Evolutionary conservation across 371 early-diverging fungal species (phyloP).

Genomic region (Rhizomucor miehei): DNA sequence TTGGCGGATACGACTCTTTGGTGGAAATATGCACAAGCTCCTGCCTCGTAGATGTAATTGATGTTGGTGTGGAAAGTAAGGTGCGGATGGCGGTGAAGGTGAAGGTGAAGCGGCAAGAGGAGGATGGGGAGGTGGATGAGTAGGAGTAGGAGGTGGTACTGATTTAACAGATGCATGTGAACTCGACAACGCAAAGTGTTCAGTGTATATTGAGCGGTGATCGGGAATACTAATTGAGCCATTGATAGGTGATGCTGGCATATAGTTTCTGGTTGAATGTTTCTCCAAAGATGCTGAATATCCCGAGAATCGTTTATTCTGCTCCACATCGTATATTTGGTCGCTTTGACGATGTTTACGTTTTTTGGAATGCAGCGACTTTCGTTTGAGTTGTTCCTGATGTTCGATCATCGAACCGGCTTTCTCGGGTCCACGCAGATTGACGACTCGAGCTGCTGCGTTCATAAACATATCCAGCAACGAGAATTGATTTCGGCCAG

Average conservation of each 20-base stretch:
- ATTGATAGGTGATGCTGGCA: too few species aligned
- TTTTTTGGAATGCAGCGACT: slow-evolving; percentile 2
- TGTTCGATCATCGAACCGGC: slow-evolving; percentile 7
- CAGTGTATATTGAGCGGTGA: background rate
- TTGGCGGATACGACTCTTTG: slow-evolving; percentile 23
- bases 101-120: too few species aligned
- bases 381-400: background rate
- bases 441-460: slow-evolving; percentile 32
- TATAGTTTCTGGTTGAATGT: background rate
- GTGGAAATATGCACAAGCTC: slow-evolving; percentile 19
- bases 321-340: background rate
- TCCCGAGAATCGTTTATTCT: background rate
- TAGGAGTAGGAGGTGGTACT: background rate
- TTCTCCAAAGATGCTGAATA: background rate
- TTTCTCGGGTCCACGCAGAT: slow-evolving; percentile 30
- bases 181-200: background rate
- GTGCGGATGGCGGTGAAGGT: too few species aligned
- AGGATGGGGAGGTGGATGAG: background rate
- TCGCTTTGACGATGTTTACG: slow-evolving; percentile 1
- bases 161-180: background rate
- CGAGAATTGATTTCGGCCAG: slow-evolving; percentile 1
- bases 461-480: slow-evolving; percentile 6
- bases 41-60: slow-evolving; percentile 3
- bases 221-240: too few species aligned
- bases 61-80: too few species aligned